These are phyloP conservation scores for Penicillium rolfsii DNA, from an alignment of 2,329 filamentous ascomycete genomes.

Conservation along the genomic window DNA sequence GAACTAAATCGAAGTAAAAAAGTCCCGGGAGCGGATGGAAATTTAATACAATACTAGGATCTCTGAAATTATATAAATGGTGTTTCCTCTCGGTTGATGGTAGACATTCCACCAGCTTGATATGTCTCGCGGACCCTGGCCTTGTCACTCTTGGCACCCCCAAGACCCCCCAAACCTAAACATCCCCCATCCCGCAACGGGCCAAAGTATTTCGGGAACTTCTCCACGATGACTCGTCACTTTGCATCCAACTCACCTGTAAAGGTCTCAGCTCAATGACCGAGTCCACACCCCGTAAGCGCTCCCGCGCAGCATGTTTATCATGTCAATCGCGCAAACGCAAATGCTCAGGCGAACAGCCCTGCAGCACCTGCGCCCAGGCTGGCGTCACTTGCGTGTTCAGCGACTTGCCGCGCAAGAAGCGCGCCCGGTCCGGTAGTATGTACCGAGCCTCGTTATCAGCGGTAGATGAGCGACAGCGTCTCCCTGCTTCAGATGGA, in stretches of 20 bases:
- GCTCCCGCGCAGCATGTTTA: conserved; percentile 53
- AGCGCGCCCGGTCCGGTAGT: conserved; percentile 30
- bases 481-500: conserved; percentile 14
- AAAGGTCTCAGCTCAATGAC: conserved; percentile 27
- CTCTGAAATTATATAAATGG: no score
- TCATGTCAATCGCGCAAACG: conserved; percentile 61
- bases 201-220: not conserved
- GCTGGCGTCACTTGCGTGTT: conserved; percentile 60
- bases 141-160: conserved; percentile 4
- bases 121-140: not conserved
- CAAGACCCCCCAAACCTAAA: not conserved
- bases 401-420: conserved; percentile 38
- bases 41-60: not conserved
- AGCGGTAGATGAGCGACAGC: conserved; percentile 16
- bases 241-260: not conserved
- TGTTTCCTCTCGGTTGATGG: no score
- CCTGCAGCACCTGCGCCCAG: conserved; percentile 58
- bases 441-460: conserved; percentile 22
- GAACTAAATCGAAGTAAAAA: conserved; percentile 9
- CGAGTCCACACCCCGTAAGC: conserved; percentile 38
- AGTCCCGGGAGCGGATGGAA: no score
- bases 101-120: not conserved
- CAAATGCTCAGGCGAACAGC: conserved; percentile 58
- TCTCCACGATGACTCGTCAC: not conserved
- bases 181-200: not conserved